Evolutionary conservation across 768 basidiomycete genomes (phyloP).

Genomic region (Crassisporium funariophilum): DNA sequence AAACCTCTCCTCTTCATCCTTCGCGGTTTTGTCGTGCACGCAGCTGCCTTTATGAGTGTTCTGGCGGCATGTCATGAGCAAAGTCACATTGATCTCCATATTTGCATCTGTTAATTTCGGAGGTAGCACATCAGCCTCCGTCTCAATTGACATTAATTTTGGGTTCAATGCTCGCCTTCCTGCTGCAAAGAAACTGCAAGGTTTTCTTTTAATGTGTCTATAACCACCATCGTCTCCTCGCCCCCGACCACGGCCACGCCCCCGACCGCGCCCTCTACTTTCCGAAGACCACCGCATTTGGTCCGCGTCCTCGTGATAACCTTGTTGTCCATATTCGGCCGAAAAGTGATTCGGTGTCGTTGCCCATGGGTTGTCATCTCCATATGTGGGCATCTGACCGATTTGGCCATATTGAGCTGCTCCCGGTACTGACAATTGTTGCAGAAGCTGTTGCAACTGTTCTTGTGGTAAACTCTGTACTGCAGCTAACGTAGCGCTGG

Average conservation of each 20-base stretch:
- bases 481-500: conserved; percentile 37
- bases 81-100: conserved; percentile 89
- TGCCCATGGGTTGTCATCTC: conserved; percentile 41
- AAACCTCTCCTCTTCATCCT: too few relatives aligned
- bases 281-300: conserved; percentile 46
- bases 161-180: conserved; percentile 84
- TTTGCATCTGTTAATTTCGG: conserved; percentile 75
- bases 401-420: conserved; percentile 13
- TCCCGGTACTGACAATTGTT: conserved; percentile 32
- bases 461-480: conserved; percentile 54
- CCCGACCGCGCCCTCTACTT: conserved; percentile 44
- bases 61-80: conserved; percentile 55
- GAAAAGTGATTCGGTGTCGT: conserved; percentile 37
- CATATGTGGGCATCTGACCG: conserved; percentile 20
- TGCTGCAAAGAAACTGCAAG: conserved; percentile 88
- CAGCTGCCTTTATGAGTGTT: conserved; percentile 1
- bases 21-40: not conserved
- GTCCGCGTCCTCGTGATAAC: conserved; percentile 47
- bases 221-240: conserved; percentile 57
- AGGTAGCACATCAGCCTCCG: conserved; percentile 42
- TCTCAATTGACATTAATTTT: conserved; percentile 38
- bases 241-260: conserved; percentile 51
- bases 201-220: conserved; percentile 85
- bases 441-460: conserved; percentile 64
- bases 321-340: conserved; percentile 57